phyloP scores from a whole-genome alignment of 106 monocot species.

The Triglochin maritima region DNA sequence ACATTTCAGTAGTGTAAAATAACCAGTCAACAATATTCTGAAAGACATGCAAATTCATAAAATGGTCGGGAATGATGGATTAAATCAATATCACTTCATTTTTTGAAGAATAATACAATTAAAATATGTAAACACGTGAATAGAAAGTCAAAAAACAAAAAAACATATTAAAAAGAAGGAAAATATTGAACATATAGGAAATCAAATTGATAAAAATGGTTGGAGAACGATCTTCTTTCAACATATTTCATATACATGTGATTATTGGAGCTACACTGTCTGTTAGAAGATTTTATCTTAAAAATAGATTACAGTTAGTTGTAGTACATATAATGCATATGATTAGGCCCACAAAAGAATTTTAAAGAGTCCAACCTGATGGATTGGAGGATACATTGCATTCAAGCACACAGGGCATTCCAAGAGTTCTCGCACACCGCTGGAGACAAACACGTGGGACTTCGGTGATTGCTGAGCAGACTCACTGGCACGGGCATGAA shows the following conservation, averaged over 20 bases:
- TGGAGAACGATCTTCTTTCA: too few relatives aligned
- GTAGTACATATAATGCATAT: background rate
- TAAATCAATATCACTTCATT: background rate
- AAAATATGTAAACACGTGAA: background rate
- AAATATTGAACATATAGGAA: too few relatives aligned
- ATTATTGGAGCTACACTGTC: background rate
- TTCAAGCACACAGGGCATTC: conserved; percentile 94
- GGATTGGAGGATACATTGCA: conserved; percentile 98
- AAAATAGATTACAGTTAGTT: background rate
- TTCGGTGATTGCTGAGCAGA: conserved; percentile 50
- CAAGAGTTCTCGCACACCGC: conserved; percentile 78
- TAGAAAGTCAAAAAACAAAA: background rate
- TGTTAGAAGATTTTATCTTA: background rate
- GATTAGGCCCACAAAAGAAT: background rate
- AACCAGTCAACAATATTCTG: too few relatives aligned
- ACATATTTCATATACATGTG: background rate
- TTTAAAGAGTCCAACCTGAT: conserved; percentile 47
- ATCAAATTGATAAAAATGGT: too few relatives aligned
- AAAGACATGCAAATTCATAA: background rate
- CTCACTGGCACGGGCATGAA: conserved; percentile 42
- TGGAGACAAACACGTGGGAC: conserved; percentile 44
- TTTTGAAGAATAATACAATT: too few relatives aligned
- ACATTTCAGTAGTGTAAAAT: too few relatives aligned
- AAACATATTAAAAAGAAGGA: background rate
- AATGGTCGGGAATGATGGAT: background rate